Conservation (phyloP, 345 rosid species). For the Clausena lansium region DNA sequence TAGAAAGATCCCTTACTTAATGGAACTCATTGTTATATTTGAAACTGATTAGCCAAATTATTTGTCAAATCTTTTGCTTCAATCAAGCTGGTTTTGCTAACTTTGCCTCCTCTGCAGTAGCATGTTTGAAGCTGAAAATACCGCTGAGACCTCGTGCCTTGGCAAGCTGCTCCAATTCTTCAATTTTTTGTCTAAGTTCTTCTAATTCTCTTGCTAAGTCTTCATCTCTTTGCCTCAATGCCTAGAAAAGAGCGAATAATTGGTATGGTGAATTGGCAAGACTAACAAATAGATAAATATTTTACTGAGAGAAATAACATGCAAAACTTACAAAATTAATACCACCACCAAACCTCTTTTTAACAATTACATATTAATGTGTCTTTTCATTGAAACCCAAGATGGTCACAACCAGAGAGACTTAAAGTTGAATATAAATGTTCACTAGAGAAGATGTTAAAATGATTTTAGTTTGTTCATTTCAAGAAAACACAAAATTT, state of each 20-base stretch:
- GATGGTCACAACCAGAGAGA: background rate
- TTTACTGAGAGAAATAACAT: background rate
- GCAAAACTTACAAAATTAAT: background rate
- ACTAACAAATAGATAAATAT: background rate
- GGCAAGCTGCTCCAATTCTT: constrained; percentile 77
- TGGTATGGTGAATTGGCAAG: background rate
- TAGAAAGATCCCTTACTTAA: constrained; percentile 16
- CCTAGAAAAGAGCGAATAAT: constrained; percentile 35
- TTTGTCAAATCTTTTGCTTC: constrained; percentile 4
- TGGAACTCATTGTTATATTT: constrained; percentile 20
- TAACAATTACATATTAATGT: background rate
- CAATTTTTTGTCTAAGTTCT: constrained; percentile 51
- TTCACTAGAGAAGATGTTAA: too few species aligned
- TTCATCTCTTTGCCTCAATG: constrained; percentile 62
- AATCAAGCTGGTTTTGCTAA: constrained; percentile 39
- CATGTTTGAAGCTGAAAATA: constrained; percentile 47
- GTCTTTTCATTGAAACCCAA: background rate
- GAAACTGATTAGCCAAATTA: constrained; percentile 12
- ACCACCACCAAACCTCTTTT: background rate
- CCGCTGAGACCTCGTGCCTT: constrained; percentile 63
- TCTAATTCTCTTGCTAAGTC: constrained; percentile 53
- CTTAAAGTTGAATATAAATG: background rate
- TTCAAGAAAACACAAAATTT: background rate
- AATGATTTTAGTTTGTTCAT: background rate
- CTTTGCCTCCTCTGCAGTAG: constrained; percentile 25